Conservation (phyloP, 805 yeast genomes). For the Nakazawaea ishiwadae region DNA sequence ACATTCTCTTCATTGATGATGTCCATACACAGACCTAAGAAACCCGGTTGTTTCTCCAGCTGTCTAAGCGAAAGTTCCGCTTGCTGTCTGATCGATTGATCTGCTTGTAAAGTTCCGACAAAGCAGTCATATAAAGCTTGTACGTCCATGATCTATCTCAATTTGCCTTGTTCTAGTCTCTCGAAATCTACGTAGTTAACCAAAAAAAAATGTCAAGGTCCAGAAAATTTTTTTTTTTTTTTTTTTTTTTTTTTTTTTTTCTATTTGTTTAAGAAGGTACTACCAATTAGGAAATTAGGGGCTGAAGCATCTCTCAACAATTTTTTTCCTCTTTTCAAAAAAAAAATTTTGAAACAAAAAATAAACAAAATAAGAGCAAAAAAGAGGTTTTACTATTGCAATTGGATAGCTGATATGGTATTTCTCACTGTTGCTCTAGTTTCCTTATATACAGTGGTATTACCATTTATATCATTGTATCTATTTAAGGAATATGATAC, state of each 20-base stretch:
- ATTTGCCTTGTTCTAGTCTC: no score
- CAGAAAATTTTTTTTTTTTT: no score
- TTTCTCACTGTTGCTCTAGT: slow-evolving; percentile 2
- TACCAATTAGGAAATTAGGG: no score
- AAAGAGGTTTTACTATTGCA: neutral
- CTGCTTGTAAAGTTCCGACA: slow-evolving; percentile 70
- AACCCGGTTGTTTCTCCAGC: slow-evolving; percentile 61
- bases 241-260: no score
- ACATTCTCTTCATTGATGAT: slow-evolving; percentile 54
- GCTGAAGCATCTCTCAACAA: no score
- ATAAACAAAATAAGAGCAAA: neutral
- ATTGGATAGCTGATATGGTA: neutral
- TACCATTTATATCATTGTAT: slow-evolving; percentile 6
- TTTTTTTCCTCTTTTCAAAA: no score
- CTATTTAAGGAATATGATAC: slow-evolving; percentile 4
- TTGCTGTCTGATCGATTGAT: slow-evolving; percentile 51
- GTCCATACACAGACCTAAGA: slow-evolving; percentile 78
- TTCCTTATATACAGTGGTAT: neutral
- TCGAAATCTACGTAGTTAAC: no score
- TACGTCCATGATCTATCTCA: slow-evolving; percentile 51
- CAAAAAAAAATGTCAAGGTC: no score
- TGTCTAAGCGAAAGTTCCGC: slow-evolving; percentile 67
- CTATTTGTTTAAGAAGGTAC: no score
- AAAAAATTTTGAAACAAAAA: neutral
- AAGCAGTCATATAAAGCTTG: slow-evolving; percentile 67